Evolutionary conservation across 129 eudicot species (phyloP), one percentile per base, ranked within the genome.

Genomic region (Artemisia argyi): DNA sequence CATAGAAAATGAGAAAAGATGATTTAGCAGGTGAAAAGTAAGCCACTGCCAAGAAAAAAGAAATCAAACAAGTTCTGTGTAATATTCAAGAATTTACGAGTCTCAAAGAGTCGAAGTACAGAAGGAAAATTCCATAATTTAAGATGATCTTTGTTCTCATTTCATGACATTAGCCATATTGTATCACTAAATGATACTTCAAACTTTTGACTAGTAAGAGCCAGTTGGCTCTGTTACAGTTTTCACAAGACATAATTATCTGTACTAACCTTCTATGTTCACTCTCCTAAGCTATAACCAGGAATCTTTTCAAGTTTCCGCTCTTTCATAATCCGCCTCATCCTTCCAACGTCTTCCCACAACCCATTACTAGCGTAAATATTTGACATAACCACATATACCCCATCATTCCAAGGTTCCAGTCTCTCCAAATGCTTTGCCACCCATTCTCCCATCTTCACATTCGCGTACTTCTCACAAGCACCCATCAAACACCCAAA

Each of bases 401-500:
- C 95, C 60, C 98, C 98, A 61, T 89, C 95, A 74, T 85, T 89
- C 92, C 87, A 84, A 13, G 98, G 97, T 66, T 93, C 98, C 78
- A 93, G 22, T 83, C 90, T 84, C 20, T 64, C 59, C 78, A 89
- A 82, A 72, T 89, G 90, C 73, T 82, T 70, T 16, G 83, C 90
- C 32, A 87, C 98, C 90, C 85, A 85, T 65, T 89, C 90, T 16
- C 90, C 98, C 82, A 93, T 85, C 39, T 89, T 66, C 72, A 89
- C 96, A 87, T 89, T 69, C 70, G 83, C 93, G 81, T 83, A 72
- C 73, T 84, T 89, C 85, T 93, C 97, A 85, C 98, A 85, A 18
- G 89, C 98, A 26, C 95, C 96, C 95, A 93, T 83, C 83, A 93
- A 82, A 68, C 95, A 78, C 75, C 96, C 98, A 95, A 95, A 87